Evolutionary conservation across 352 stramenopile species (phyloP).

Genomic region (Phytophthora palmivora): DNA sequence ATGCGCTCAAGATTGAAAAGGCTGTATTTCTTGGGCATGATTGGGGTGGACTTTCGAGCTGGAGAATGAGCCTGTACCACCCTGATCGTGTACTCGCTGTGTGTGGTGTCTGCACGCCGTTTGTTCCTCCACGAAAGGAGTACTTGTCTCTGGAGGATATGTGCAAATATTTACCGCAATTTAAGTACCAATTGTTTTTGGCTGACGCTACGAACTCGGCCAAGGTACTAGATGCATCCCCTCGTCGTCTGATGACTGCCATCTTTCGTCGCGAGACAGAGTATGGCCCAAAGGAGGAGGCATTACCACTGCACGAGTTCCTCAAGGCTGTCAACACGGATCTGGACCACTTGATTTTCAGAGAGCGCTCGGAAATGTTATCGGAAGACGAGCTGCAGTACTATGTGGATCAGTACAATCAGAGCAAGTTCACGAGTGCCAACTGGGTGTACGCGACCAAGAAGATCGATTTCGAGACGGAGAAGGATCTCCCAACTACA

Average conservation of each 20-base stretch:
- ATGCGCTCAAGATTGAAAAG: constrained; percentile 56
- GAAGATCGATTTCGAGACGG: constrained; percentile 53
- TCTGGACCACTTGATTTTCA: constrained; percentile 41
- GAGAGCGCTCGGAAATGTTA: constrained; percentile 41
- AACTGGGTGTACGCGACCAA: constrained; percentile 51
- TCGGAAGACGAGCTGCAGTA: constrained; percentile 50
- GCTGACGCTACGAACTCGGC: constrained; percentile 37
- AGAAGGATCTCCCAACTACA: constrained; percentile 36
- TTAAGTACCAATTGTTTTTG: constrained; percentile 54
- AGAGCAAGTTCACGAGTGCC: constrained; percentile 44
- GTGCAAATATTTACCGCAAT: constrained; percentile 34
- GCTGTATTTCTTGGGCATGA: constrained; percentile 64
- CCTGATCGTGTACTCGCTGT: constrained; percentile 59
- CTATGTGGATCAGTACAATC: constrained; percentile 49
- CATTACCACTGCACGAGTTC: constrained; percentile 33
- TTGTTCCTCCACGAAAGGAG: constrained; percentile 40
- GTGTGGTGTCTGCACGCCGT: constrained; percentile 66
- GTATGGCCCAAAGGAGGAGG: constrained; percentile 25
- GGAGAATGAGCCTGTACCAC: constrained; percentile 65
- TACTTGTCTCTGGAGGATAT: constrained; percentile 48
- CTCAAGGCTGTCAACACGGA: constrained; percentile 32
- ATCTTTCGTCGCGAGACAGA: constrained; percentile 44
- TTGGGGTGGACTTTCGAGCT: constrained; percentile 59
- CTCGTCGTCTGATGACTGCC: constrained; percentile 36
- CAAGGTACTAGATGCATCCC: constrained; percentile 40